A percentile compares a stretch with the other conserved stretches of the same genome.
Evolutionary conservation across 176 grass and related monocot genomes (phyloP).

Genomic region (Rhynchospora breviuscula): DNA sequence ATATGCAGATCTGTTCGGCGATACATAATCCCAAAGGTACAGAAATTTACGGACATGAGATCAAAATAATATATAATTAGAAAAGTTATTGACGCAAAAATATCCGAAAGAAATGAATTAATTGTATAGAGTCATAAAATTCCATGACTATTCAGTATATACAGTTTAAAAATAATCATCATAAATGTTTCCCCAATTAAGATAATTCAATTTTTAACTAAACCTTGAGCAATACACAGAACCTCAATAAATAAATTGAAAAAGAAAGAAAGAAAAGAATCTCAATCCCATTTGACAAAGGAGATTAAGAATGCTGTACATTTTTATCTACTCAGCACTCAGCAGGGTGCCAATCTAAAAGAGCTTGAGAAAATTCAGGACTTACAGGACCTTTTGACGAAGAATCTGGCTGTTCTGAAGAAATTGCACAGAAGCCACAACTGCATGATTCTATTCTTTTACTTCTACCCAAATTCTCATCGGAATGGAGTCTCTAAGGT

Average conservation of each 20-base stretch:
- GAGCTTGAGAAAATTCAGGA: slow-evolving; percentile 20
- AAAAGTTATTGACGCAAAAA: not conserved
- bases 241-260: not conserved
- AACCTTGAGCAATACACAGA: not conserved
- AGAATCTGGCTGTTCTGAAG: slow-evolving; percentile 36
- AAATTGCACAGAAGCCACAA: slow-evolving; percentile 48
- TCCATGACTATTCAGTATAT: not conserved
- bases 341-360: slow-evolving; percentile 43
- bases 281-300: not conserved
- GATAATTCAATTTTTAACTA: not conserved
- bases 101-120: not conserved
- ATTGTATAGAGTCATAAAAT: not conserved
- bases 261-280: not conserved
- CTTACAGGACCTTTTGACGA: slow-evolving; percentile 22
- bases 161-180: not conserved
- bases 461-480: not conserved
- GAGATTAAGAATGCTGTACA: slow-evolving; percentile 12
- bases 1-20: no score
- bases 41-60: no score
- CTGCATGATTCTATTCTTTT: slow-evolving; percentile 36
- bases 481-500: slow-evolving; percentile 27
- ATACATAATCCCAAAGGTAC: no score
- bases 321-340: slow-evolving; percentile 22
- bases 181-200: not conserved
- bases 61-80: no score